Evolutionary conservation across 2,329 filamentous ascomycete species (phyloP), one percentile per base, ranked within the genome.

Genomic region (Beauveria pseudobassiana): DNA sequence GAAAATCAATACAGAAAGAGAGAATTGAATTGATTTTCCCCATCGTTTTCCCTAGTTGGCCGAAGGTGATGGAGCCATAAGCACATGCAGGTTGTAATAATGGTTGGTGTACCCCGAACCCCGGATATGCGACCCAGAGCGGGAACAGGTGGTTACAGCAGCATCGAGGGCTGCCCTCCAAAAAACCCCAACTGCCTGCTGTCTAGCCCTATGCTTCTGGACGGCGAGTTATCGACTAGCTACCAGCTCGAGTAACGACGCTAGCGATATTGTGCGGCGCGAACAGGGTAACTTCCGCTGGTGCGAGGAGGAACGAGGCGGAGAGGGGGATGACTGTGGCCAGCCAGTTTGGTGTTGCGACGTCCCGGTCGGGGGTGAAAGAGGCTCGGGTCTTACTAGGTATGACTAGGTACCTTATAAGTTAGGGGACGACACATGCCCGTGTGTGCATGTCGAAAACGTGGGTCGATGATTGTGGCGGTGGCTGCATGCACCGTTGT

Each of bases 211-310:
- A 42, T 18, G 46, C 34, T 42, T 58, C 46, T 40, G 20, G 45
- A 28, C 43, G 46, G 43, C 26, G 28, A 20, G 7, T 12, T 20
- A 5, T 4, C 12, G 26, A 20, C 26, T 10, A 38, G 54, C n/a
- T 30, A 34, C 26, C n/a, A 48, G 9, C 24, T 12, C 46, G 45
- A 24, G 55, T 50, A 58, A 58, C 55, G 34, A 59, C 46, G 46
- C 56, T 59, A 51, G 38, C 46, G 12, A 26, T 16, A 20, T 28
- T 38, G 24, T 51, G 49, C 49, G 26, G 26, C 16, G 16, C 26
- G 4, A 24, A 48, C 43, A 61, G 49, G 59, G 59, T 61, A 43
- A 28, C 59, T 61, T 61, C 59, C 59, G 59, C 51, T 61, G 59
- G 50, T 61, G 59, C 59, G 59, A 61, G 12, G 54, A 48, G 50